phyloP scores from a whole-genome alignment of 495 filamentous ascomycete species.

The Neurospora cerealis region DNA sequence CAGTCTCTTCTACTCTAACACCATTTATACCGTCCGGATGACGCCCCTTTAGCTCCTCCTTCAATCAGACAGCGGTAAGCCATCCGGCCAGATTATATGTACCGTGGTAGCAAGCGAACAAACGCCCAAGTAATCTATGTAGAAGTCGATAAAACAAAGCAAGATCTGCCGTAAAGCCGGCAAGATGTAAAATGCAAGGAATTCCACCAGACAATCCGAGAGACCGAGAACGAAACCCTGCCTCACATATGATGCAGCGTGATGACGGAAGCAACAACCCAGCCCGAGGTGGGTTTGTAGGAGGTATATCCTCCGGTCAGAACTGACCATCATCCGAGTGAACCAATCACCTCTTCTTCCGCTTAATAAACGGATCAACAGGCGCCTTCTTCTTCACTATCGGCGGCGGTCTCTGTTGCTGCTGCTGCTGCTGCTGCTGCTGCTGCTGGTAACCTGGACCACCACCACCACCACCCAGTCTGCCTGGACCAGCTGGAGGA shows the following conservation, averaged over 20 bases:
- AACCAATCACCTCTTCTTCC: constrained; percentile 22
- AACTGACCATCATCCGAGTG: neutral
- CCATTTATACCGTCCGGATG: neutral
- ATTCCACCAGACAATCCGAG: neutral
- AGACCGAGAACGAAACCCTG: neutral
- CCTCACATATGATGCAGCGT: neutral
- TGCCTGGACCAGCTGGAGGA: constrained; percentile 2
- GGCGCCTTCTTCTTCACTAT: constrained; percentile 22
- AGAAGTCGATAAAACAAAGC: neutral
- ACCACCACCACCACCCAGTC: neutral
- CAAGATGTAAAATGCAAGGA: neutral
- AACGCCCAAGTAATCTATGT: neutral
- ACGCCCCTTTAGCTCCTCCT: neutral
- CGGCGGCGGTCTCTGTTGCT: constrained; percentile 1
- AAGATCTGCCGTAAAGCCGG: neutral
- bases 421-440: neutral
- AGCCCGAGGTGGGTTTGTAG: neutral
- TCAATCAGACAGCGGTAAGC: neutral
- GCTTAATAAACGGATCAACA: constrained; percentile 34
- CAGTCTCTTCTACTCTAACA: neutral
- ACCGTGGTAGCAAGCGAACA: neutral
- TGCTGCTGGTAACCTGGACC: neutral
- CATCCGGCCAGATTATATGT: neutral
- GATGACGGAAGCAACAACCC: neutral
- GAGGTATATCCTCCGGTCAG: neutral